Conservation (phyloP, 805 yeast species). For the Barnettozyma botsteinii region DNA sequence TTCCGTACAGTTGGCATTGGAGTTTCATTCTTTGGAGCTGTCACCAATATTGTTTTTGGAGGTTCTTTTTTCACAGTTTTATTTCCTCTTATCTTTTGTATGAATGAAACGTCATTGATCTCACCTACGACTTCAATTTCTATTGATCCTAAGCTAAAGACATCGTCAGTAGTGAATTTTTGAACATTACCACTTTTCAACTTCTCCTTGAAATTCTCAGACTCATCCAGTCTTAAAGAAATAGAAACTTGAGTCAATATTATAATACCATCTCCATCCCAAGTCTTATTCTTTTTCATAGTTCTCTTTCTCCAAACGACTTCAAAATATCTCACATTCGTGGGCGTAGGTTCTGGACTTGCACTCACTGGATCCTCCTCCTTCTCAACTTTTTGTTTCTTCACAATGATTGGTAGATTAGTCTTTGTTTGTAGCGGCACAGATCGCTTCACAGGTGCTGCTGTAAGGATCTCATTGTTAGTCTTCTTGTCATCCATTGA, state of each 20-base stretch:
- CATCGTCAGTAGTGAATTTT: slow-evolving; percentile 30
- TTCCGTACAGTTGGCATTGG: slow-evolving; percentile 6
- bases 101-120: slow-evolving; percentile 24
- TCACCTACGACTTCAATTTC: slow-evolving; percentile 61
- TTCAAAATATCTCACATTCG: slow-evolving; percentile 16
- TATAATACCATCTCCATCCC: slow-evolving; percentile 89
- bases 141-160: slow-evolving; percentile 46
- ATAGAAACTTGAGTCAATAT: slow-evolving; percentile 25
- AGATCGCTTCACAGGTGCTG: slow-evolving; percentile 1
- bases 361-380: not conserved
- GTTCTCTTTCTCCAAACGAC: slow-evolving; percentile 52
- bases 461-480: not conserved
- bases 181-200: slow-evolving; percentile 13
- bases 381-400: not conserved
- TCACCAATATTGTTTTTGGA: not conserved
- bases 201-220: slow-evolving; percentile 27
- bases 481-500: not conserved
- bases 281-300: slow-evolving; percentile 75
- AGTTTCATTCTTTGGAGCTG: not conserved
- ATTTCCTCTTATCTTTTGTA: slow-evolving; percentile 16
- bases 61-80: slow-evolving; percentile 1
- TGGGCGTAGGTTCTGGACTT: not conserved
- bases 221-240: slow-evolving; percentile 29
- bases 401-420: not conserved
- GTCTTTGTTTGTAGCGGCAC: not conserved